Base-by-base conservation (phyloP, 805 yeast species). In the Tetrapisispora taiwanensis region DNA sequence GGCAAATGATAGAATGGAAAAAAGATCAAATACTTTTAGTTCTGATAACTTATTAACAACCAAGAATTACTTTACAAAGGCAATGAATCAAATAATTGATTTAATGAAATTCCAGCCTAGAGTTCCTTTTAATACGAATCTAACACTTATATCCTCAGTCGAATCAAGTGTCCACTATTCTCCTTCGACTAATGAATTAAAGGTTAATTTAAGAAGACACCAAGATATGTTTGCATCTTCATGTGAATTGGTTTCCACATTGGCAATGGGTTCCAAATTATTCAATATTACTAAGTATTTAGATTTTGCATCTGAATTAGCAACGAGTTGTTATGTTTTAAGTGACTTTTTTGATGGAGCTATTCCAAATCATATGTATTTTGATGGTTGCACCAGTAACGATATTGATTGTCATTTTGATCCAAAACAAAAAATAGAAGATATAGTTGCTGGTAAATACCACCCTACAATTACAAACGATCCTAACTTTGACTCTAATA, bases 191-290 rank as follows among this genome's bases (percentile, higher is more conserved):
- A 55, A 60, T 38, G 59, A 54, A 38, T 39, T 54, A 7, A 42
- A 49, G 18, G 53, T 59, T 10, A 49, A 54, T 30, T 39, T 59
- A 35, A 45, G 54, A 30, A 60, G 63, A 41, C 56, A 62, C 18
- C 49, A 63, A 37, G 73, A 71, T 46, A 68, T 71, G 67, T 62
- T 71, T 26, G 78, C 74, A 48, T 59, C 74, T 39, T 56, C 73
- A 7, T 78, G 83, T 51, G 74, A 71, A 45, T 61, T 74, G 4
- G 81, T 79, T 14, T 76, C 79, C 2, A 74, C 73, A 70, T 63
- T 72, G 52, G 74, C 74, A 0, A 52, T 76, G 22, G 76, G 75
- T 1, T 63, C 75, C 6, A 68, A 61, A 38, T 44, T 74, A 1
- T 64, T 75, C 5, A 44, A 50, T 31, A 51, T 64, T 10, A 63